These are phyloP conservation scores for Phaeotremella fagi DNA, from an alignment of 768 basidiomycete genomes.

Conservation along the genomic window DNA sequence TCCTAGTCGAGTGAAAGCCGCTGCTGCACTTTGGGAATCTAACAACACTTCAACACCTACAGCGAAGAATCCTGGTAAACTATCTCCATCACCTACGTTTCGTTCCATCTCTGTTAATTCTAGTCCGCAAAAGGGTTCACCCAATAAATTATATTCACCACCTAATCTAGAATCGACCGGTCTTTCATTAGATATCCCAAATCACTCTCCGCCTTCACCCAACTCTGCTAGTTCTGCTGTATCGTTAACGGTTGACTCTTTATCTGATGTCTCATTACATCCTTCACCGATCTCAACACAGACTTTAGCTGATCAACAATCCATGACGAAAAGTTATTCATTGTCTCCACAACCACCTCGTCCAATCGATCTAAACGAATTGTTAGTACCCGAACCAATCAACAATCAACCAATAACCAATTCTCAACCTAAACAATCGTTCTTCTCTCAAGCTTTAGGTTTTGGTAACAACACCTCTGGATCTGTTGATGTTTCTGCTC, in stretches of 20 bases:
- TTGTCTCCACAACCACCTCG: constrained; percentile 14
- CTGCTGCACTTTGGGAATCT: constrained; percentile 35
- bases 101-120: constrained; percentile 8
- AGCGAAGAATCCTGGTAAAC: neutral
- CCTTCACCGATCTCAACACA: neutral
- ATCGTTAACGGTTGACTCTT: neutral
- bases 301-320: neutral
- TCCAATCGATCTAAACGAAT: constrained; percentile 9
- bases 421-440: constrained; percentile 9
- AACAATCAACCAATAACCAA: constrained; percentile 19
- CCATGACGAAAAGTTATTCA: constrained; percentile 3
- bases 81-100: constrained; percentile 1
- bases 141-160: neutral
- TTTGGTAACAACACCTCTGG: constrained; percentile 14
- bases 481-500: constrained; percentile 1
- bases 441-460: constrained; percentile 26
- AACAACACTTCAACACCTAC: constrained; percentile 2
- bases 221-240: neutral
- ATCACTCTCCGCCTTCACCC: neutral
- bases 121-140: constrained; percentile 1
- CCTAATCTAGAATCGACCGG: neutral
- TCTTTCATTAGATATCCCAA: neutral
- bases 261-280: neutral
- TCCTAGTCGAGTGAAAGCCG: constrained; percentile 24
- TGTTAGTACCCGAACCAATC: constrained; percentile 17